A percentile compares a stretch with the other conserved stretches of the same genome.
Evolutionary conservation across 2,329 filamentous ascomycete genomes (phyloP).

Genomic region (Xylaria hypoxylon): DNA sequence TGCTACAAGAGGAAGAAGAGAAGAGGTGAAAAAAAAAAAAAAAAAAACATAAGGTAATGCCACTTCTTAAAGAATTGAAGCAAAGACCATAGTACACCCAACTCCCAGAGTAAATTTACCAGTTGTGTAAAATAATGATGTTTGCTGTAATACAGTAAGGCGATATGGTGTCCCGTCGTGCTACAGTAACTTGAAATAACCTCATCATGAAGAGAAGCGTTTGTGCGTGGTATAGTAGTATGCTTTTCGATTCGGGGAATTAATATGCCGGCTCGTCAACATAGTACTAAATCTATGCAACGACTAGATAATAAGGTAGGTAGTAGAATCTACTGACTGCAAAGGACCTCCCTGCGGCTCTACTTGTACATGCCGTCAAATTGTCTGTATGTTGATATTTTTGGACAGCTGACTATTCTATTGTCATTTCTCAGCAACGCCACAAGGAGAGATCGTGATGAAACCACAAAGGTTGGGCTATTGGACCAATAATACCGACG

Average conservation of each 20-base stretch:
- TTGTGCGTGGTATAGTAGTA: too few relatives aligned
- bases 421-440: constrained; percentile 14
- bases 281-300: background rate
- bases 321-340: background rate
- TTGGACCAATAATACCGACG: constrained; percentile 18
- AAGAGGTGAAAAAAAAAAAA: background rate
- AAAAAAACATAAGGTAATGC: background rate
- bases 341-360: background rate
- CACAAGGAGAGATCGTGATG: constrained; percentile 30
- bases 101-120: background rate
- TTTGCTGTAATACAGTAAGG: constrained; percentile 22
- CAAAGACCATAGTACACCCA: background rate
- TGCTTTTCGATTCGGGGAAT: constrained; percentile 3
- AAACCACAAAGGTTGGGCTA: constrained; percentile 9
- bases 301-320: background rate
- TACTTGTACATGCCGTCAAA: background rate
- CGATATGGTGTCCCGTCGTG: background rate
- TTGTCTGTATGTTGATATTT: background rate
- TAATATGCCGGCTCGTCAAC: constrained; percentile 4
- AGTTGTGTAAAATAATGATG: background rate
- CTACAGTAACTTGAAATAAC: constrained; percentile 19
- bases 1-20: too few relatives aligned
- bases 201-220: constrained; percentile 18
- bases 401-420: background rate
- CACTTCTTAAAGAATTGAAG: constrained; percentile 2